A percentile compares a stretch with the other conserved stretches of the same genome.
Conservation (phyloP, 2,329 filamentous ascomycete genomes). For the Paradendryphiella salina region DNA sequence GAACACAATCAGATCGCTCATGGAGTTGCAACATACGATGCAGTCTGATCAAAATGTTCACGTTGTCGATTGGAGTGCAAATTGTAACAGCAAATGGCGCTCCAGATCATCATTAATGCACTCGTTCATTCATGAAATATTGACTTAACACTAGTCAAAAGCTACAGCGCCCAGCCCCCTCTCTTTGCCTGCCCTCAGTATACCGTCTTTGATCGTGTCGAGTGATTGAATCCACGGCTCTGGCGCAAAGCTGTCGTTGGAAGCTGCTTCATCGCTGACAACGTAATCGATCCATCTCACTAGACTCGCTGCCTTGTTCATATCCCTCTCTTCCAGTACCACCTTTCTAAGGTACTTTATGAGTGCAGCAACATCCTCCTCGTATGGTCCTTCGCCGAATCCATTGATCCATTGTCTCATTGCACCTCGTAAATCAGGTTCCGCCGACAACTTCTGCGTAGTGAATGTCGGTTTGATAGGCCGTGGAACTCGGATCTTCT, state of each 20-base stretch:
- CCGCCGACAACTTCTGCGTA: conserved; percentile 56
- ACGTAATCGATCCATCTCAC: conserved; percentile 65
- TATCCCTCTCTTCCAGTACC: conserved; percentile 73
- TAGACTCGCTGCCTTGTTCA: conserved; percentile 72
- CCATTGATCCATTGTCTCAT: conserved; percentile 75
- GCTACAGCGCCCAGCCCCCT: conserved; percentile 9
- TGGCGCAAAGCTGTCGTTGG: not conserved
- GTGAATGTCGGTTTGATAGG: conserved; percentile 65
- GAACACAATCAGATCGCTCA: too few species aligned
- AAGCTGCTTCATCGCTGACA: conserved; percentile 28
- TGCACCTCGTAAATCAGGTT: conserved; percentile 71
- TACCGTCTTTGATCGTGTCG: conserved; percentile 2
- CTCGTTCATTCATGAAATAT: not conserved
- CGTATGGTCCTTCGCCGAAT: conserved; percentile 76
- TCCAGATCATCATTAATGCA: not conserved
- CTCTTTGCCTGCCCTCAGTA: conserved; percentile 1
- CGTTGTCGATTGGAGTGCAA: too few species aligned
- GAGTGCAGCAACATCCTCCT: conserved; percentile 75
- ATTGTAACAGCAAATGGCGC: not conserved
- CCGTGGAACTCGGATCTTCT: conserved; percentile 52
- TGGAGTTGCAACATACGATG: too few species aligned
- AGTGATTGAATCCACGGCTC: conserved; percentile 1
- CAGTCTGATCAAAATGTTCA: too few species aligned
- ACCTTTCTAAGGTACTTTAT: conserved; percentile 73
- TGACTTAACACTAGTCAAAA: conserved; percentile 10